These are phyloP conservation scores for Penicillium silybi DNA, from an alignment of 495 filamentous ascomycete genomes.

Conservation along the genomic window DNA sequence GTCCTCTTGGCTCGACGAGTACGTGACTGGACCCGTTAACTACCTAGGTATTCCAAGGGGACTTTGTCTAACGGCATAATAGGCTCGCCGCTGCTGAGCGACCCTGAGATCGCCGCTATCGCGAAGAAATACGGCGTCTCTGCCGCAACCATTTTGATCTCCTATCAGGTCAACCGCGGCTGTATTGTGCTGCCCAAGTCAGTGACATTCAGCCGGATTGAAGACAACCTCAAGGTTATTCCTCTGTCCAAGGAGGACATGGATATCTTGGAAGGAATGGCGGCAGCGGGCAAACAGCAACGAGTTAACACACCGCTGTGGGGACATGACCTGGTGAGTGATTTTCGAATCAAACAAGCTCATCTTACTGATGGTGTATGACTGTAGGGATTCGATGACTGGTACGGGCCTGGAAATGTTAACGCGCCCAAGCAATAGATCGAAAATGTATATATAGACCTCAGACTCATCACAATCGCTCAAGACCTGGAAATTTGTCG, in stretches of 20 bases:
- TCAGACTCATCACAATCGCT: background rate
- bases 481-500: background rate
- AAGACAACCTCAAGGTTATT: slow-evolving; percentile 26
- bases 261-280: slow-evolving; percentile 19
- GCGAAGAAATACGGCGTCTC: slow-evolving; percentile 19
- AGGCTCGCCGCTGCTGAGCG: slow-evolving; percentile 19
- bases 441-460: background rate
- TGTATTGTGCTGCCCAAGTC: slow-evolving; percentile 35
- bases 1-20: slow-evolving; percentile 16
- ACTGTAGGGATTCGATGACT: background rate
- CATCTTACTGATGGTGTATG: background rate
- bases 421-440: background rate
- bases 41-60: background rate
- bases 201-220: slow-evolving; percentile 23
- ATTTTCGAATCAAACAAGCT: background rate
- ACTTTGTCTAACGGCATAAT: background rate
- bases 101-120: slow-evolving; percentile 16
- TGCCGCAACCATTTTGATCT: slow-evolving; percentile 15
- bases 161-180: slow-evolving; percentile 30
- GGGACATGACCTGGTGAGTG: slow-evolving; percentile 14
- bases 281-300: slow-evolving; percentile 19
- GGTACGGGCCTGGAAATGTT: background rate
- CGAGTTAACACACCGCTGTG: slow-evolving; percentile 26
- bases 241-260: slow-evolving; percentile 29
- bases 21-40: background rate